Evolutionary conservation across 2,329 filamentous ascomycete genomes (phyloP).

Genomic region (Cladorrhinum sp.): DNA sequence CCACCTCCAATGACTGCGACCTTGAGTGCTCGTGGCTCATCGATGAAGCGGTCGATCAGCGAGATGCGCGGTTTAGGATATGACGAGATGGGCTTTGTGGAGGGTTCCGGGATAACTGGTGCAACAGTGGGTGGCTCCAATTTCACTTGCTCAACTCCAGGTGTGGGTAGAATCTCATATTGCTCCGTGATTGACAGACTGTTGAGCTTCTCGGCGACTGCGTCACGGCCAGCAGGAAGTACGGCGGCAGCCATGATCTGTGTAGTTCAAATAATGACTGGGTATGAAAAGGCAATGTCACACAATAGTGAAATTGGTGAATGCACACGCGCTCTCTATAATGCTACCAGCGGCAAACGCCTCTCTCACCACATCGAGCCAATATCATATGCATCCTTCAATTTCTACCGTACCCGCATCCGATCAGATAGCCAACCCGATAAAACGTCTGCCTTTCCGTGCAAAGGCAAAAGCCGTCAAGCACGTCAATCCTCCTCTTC

Average conservation of each 20-base stretch:
- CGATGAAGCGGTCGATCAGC: constrained; percentile 41
- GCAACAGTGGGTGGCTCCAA: not conserved
- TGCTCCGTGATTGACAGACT: constrained; percentile 11
- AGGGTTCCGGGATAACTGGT: not conserved
- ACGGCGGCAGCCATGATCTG: not conserved
- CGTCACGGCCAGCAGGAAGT: not conserved
- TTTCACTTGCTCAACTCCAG: not conserved
- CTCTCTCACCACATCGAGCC: not conserved
- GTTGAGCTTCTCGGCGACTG: constrained; percentile 10
- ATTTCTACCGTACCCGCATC: no score
- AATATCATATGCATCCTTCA: no score
- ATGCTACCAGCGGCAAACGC: not conserved
- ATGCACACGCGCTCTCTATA: not conserved
- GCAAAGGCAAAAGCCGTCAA: not conserved
- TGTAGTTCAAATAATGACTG: no score
- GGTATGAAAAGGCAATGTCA: no score
- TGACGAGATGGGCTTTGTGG: not conserved
- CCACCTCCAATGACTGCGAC: constrained; percentile 65
- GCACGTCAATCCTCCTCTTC: constrained; percentile 11
- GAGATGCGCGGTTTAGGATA: constrained; percentile 25
- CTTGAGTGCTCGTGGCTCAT: constrained; percentile 45
- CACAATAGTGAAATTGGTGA: not conserved
- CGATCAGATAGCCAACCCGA: not conserved
- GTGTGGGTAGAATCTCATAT: not conserved
- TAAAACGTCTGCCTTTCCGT: not conserved